Evolutionary conservation across 495 filamentous ascomycete genomes (phyloP).

Genomic region (Neurospora tetraspora): DNA sequence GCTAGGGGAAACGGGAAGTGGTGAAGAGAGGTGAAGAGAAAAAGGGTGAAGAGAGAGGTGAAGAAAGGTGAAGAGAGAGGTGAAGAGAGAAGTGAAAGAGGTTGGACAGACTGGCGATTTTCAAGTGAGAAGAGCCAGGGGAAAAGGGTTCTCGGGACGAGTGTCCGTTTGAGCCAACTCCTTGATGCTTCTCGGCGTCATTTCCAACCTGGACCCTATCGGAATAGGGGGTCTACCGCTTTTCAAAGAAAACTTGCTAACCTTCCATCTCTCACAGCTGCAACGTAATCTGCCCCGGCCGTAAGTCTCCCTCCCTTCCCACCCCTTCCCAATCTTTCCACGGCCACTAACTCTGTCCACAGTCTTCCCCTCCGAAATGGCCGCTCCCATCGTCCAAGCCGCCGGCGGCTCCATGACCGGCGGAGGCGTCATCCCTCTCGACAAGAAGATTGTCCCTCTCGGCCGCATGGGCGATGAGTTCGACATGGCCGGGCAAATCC

Average conservation of each 20-base stretch:
- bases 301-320: too few relatives aligned
- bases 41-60: background rate
- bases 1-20: background rate
- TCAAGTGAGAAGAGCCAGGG: too few relatives aligned
- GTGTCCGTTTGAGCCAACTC: too few relatives aligned
- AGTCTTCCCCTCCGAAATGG: conserved; percentile 60
- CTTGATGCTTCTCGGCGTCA: too few relatives aligned
- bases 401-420: conserved; percentile 29
- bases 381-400: conserved; percentile 32
- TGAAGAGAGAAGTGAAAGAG: background rate
- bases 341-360: background rate
- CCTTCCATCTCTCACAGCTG: conserved; percentile 17
- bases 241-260: conserved; percentile 17
- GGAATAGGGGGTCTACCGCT: conserved; percentile 3
- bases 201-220: background rate
- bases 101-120: too few relatives aligned
- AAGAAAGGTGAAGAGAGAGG: background rate
- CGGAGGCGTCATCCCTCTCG: conserved; percentile 11
- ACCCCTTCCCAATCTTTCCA: background rate
- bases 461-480: conserved; percentile 24
- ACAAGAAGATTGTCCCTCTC: conserved; percentile 19
- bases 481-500: conserved; percentile 53
- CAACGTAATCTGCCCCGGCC: conserved; percentile 58
- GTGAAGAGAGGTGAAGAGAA: background rate
- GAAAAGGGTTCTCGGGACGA: too few relatives aligned